Conservation (phyloP, 1,139 yeast species). For the Blastobotrys illinoisensis region DNA sequence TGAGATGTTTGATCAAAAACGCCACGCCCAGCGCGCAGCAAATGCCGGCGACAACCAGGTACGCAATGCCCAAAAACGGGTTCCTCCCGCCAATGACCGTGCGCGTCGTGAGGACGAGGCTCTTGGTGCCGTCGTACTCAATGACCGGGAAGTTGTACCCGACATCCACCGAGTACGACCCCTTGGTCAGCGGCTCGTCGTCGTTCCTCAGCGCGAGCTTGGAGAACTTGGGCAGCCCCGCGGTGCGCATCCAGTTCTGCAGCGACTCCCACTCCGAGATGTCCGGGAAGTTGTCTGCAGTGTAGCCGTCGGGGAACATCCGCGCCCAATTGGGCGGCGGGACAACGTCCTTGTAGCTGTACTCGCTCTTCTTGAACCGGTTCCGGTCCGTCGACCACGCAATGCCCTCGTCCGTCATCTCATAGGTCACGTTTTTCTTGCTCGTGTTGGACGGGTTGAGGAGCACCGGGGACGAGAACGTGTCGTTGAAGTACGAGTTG, state of each 20-base stretch:
- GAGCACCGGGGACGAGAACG: slow-evolving; percentile 50
- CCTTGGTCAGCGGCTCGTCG: slow-evolving; percentile 50
- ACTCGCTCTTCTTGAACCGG: slow-evolving; percentile 74
- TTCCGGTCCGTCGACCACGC: slow-evolving; percentile 82
- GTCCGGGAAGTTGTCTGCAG: slow-evolving; percentile 77
- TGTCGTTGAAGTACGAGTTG: slow-evolving; percentile 86
- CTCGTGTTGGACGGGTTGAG: slow-evolving; percentile 40
- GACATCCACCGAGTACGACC: slow-evolving; percentile 65
- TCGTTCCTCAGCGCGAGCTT: slow-evolving; percentile 81
- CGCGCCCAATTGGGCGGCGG: slow-evolving; percentile 97
- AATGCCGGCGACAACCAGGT: slow-evolving; percentile 92
- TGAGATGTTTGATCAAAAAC: slow-evolving; percentile 54
- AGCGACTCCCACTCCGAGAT: slow-evolving; percentile 70
- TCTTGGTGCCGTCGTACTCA: slow-evolving; percentile 77
- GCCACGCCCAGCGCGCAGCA: slow-evolving; percentile 57
- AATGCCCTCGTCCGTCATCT: slow-evolving; percentile 63
- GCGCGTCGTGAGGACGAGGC: slow-evolving; percentile 72
- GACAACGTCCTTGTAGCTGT: slow-evolving; percentile 63
- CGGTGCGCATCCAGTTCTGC: slow-evolving; percentile 97
- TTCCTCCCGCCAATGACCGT: slow-evolving; percentile 90
- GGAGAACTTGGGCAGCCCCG: slow-evolving; percentile 81
- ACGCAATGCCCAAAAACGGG: slow-evolving; percentile 77
- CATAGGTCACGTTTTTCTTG: slow-evolving; percentile 42
- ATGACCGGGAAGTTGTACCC: slow-evolving; percentile 88
- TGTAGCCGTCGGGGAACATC: slow-evolving; percentile 84